Base-by-base conservation (phyloP, 2,329 filamentous ascomycete species). In the Sporothrix brasiliensis region DNA sequence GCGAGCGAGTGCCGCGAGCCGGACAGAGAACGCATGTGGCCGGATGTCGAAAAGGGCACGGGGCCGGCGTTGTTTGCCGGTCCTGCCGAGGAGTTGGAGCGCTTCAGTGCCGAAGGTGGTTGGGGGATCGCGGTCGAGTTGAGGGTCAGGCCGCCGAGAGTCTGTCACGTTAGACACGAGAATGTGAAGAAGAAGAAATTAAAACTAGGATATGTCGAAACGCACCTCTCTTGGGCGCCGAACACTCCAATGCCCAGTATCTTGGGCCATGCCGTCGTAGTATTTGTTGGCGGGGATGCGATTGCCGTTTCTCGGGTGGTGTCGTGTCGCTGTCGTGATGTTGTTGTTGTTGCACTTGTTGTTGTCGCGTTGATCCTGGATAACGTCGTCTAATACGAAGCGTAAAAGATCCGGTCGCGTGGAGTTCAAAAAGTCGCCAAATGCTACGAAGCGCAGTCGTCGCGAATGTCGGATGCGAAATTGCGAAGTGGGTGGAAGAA, bases 91-190 rank as follows among this genome's bases (percentile, higher is more conserved):
- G 93, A 94, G 77, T 89, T 95, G 41, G 92, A 91, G 79, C 95
- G 92, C 84, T 99, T 99, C 86, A 99, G 91, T 53, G 93, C 92
- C 53, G 94, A 98, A 39, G 92, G 87, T 10, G 95, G 94, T 81
- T 97, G 93, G 24, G 95, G 95, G 73, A 99, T 92, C 27, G 89
- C 88, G 24, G 92, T 66, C 11, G 63, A 91, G 79, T 93, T 94
- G 79, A 90, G 88, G 79, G 89, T 94, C 77, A 97, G 89, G 75
- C 89, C 90, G 74, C 91, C 94, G 72, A 98, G 88, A 69, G 95
- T 97, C 93, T 96, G 80, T 73, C 74, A 30, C 50, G 56, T 68
- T 54, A 69, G 52, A 47, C 16, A n/a, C 19, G 4, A n/a, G 3
- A 19, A 39, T 3, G 66, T 2, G 13, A 49, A 50, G 58, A 65